Base-by-base conservation (phyloP, 768 basidiomycete species). In the Calvatia gigantea region DNA sequence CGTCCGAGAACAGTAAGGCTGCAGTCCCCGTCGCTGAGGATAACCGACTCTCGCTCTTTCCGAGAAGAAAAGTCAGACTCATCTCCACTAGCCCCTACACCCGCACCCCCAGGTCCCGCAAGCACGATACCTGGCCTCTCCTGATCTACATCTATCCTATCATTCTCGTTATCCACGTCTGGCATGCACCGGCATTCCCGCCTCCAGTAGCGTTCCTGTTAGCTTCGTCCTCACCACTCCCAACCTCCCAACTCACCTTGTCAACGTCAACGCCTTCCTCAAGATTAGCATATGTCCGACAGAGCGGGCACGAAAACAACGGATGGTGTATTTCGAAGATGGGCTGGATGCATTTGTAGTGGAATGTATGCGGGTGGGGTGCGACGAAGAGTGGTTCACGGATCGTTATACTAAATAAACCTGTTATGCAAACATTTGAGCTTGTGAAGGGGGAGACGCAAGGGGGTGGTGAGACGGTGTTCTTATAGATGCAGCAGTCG, bases 401-500 rank as follows among this genome's bases (percentile, higher is more conserved):
- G 67, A 98, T 94, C 1, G 92, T 88, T 0, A 98, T 93, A 19
- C n/a, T n/a, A n/a, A n/a, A n/a, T n/a, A 71, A 71, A 58, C 77
- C 77, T 79, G 56, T 27, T 15, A 29, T 27, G 37, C 42, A 45
- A 42, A 58, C n/a, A n/a, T n/a, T n/a, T n/a, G n/a, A n/a, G n/a
- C n/a, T 33, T 11, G 27, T 47, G 37, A 28, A 50, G 41, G 41
- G 58, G 21, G 37, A 29, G 28, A 25, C 45, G 19, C 42, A 31
- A 7, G 52, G 1, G 48, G 44, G 33, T 56, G 27, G 27, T 46
- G 23, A 49, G 33, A 76, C 89, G 53, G 59, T n/a, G n/a, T n/a
- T n/a, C n/a, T n/a, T n/a, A 91, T 95, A 97, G 66, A 98, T 96
- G 66, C 94, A 96, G 71, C 94, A 98, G 63, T 98, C 94, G 2